Percentiles rank a stretch among this genome's conserved stretches.
Conservation (phyloP, 129 eudicot species). For the Oenanthe sinensis region DNA sequence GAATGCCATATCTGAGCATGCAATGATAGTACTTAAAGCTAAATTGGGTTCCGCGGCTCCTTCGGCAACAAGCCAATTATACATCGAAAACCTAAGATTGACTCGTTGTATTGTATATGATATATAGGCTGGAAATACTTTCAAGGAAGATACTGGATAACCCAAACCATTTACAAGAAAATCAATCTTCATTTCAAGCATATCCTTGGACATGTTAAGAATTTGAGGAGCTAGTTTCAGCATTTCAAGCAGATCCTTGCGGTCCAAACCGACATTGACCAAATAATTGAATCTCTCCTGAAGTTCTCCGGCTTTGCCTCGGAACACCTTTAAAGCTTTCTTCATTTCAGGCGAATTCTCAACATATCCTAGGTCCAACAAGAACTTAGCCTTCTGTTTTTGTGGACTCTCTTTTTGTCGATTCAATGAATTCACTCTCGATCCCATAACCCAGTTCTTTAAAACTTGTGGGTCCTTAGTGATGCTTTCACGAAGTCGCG, state of each 20-base stretch:
- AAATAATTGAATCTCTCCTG: constrained; percentile 81
- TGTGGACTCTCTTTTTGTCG: constrained; percentile 16
- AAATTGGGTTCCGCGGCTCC: constrained; percentile 30
- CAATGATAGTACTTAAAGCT: constrained; percentile 51
- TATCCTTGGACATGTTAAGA: constrained; percentile 46
- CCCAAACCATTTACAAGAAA: constrained; percentile 54
- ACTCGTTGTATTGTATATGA: constrained; percentile 39
- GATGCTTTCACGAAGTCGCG: constrained; percentile 45
- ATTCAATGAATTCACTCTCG: constrained; percentile 23
- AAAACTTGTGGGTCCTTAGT: constrained; percentile 52
- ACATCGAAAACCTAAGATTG: constrained; percentile 52
- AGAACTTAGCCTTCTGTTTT: constrained; percentile 39
- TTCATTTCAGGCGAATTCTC: constrained; percentile 60
- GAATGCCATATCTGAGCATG: constrained; percentile 43
- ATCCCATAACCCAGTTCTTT: constrained; percentile 47
- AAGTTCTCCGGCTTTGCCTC: constrained; percentile 62
- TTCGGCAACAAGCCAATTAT: constrained; percentile 54
- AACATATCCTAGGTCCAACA: constrained; percentile 44
- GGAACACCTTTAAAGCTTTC: constrained; percentile 47
- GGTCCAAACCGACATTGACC: constrained; percentile 50
- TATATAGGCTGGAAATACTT: constrained; percentile 39
- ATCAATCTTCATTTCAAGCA: constrained; percentile 42
- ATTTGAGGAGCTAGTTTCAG: constrained; percentile 52
- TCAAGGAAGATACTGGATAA: constrained; percentile 45
- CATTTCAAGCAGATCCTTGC: constrained; percentile 40